Conservation (phyloP, 768 basidiomycete genomes). For the Phaeolepiota aurea region DNA sequence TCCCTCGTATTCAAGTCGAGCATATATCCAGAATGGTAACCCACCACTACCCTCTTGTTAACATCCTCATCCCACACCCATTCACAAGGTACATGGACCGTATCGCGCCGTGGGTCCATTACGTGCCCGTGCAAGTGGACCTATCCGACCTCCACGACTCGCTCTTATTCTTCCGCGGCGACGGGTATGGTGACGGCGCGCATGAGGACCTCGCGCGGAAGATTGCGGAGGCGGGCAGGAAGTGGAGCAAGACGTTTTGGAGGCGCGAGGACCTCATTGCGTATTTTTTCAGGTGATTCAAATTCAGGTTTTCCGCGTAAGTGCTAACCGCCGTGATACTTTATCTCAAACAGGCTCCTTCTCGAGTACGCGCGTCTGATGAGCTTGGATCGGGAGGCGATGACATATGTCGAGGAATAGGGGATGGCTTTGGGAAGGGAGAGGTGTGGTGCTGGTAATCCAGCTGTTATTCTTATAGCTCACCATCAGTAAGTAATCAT, state of each 20-base stretch:
- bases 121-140: conserved; percentile 60
- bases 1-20: conserved; percentile 63
- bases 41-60: background rate
- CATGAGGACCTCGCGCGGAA: conserved; percentile 51
- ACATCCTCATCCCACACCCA: background rate
- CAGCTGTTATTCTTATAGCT: no score
- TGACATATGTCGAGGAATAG: conserved; percentile 12
- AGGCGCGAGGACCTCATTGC: conserved; percentile 40
- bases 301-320: background rate
- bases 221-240: conserved; percentile 30
- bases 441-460: no score
- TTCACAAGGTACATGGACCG: conserved; percentile 43
- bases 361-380: conserved; percentile 21
- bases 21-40: conserved; percentile 67
- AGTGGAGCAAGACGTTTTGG: conserved; percentile 36
- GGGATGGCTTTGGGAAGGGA: no score
- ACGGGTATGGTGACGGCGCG: conserved; percentile 42
- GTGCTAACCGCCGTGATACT: background rate
- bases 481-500: no score
- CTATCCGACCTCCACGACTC: conserved; percentile 64
- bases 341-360: conserved; percentile 11
- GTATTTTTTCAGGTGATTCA: conserved; percentile 34
- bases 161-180: conserved; percentile 66
- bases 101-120: conserved; percentile 65
- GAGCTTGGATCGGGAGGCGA: conserved; percentile 18